These are phyloP conservation scores for Metarhizium album DNA, from an alignment of 2,329 filamentous ascomycete species.

Conservation along the genomic window DNA sequence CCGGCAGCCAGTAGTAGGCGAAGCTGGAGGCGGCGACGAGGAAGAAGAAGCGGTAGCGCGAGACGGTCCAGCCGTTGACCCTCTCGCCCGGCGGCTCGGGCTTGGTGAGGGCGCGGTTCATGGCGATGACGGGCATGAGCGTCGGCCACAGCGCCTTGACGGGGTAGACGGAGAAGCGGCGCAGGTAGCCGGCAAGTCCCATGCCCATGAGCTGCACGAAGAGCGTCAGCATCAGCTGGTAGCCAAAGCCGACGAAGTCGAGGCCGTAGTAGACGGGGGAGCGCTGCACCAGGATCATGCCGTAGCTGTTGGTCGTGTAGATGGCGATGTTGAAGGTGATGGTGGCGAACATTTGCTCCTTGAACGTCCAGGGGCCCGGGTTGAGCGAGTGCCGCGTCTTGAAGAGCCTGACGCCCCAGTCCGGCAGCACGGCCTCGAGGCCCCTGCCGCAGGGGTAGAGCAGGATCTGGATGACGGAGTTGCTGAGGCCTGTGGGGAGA, in stretches of 20 bases:
- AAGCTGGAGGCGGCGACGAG: constrained; percentile 33
- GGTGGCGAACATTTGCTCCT: constrained; percentile 50
- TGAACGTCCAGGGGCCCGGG: constrained; percentile 43
- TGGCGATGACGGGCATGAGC: constrained; percentile 34
- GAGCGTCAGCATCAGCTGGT: constrained; percentile 34
- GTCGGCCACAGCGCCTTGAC: constrained; percentile 41
- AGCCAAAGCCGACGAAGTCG: constrained; percentile 28
- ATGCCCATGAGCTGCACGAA: constrained; percentile 44
- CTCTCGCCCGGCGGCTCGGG: constrained; percentile 17
- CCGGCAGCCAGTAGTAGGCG: constrained; percentile 42
- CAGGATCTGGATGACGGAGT: constrained; percentile 32
- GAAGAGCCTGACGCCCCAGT: constrained; percentile 31
- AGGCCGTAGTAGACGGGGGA: constrained; percentile 34
- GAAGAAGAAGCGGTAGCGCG: constrained; percentile 35
- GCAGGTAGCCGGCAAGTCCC: constrained; percentile 39
- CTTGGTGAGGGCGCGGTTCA: constrained; percentile 31
- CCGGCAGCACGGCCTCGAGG: constrained; percentile 31
- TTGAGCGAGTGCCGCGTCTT: constrained; percentile 35
- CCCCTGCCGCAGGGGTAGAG: constrained; percentile 35
- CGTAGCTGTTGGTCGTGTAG: constrained; percentile 34
- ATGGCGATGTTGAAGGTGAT: constrained; percentile 45
- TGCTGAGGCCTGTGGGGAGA: constrained; percentile 18
- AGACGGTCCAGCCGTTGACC: constrained; percentile 27
- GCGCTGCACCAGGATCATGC: constrained; percentile 35
- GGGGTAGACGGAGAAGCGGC: constrained; percentile 41